Base-by-base conservation (phyloP, 495 filamentous ascomycete genomes). In the Xylaria intraflava region DNA sequence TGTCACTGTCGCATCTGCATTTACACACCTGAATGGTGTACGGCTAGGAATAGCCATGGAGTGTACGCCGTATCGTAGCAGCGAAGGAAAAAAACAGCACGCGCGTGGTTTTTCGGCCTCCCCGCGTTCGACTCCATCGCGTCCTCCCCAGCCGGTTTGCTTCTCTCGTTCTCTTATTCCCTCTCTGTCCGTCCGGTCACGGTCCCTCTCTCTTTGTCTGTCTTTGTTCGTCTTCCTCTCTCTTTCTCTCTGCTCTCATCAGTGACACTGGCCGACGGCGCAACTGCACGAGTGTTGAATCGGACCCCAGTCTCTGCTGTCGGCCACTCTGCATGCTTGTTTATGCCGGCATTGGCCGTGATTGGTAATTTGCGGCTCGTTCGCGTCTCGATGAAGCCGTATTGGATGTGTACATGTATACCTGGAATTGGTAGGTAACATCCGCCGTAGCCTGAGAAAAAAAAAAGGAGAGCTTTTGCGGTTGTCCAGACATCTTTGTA, bases 361-460 rank as follows among this genome's bases (percentile, higher is more conserved):
- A 66, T 66, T 66, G 63, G 63, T 56, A 59, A 55, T 52, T 45
- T 30, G 51, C 47, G 50, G 56, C 44, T 55, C 48, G 54, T 47
- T 57, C 56, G 58, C 63, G 60, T 59, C 55, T 53, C 45, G 63
- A 30, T 41, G 47, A 51, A 11, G 55, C 36, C 41, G 17, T 57
- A 65, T 54, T 55, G 57, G 60, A 57, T 58, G 59, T 61, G 45
- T 55, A 44, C 60, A 60, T 57, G 49, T 61, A 52, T 58, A 57
- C 55, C 51, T 56, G 59, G 56, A 35, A 45, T 49, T 55, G 60
- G 60, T 59, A 64, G 58, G 60, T 64, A 48, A 64, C 60, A 66
- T 66, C 63, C 63, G 63, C 63, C 63, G 63, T 64, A 66, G 63
- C 63, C 63, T 57, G 58, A 56, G 58, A 42, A 59, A 66, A 66